Evolutionary conservation across 371 early-diverging fungal genomes (phyloP).

Genomic region (Sporodiniella umbellata): DNA sequence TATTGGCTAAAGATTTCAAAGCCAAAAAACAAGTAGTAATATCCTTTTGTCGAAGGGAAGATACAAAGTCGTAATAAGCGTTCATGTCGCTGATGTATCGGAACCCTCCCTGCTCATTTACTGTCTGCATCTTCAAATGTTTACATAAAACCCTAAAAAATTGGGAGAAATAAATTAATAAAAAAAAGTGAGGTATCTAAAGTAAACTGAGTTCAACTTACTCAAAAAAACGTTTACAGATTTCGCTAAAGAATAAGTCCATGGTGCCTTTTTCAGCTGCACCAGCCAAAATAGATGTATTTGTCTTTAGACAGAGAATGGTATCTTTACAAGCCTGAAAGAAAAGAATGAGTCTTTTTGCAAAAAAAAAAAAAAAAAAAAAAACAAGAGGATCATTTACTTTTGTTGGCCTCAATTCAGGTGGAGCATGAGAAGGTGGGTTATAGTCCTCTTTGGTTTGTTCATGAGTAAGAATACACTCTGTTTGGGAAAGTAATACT

Average conservation of each 20-base stretch:
- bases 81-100: constrained; percentile 90
- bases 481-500: constrained; percentile 73
- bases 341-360: too few relatives aligned
- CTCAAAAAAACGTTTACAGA: constrained; percentile 85
- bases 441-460: constrained; percentile 70
- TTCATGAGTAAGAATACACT: constrained; percentile 63
- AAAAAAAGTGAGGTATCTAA: too few relatives aligned
- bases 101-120: constrained; percentile 79
- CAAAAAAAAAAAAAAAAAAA: neutral
- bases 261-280: constrained; percentile 85
- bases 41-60: constrained; percentile 63
- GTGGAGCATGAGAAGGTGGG: constrained; percentile 48
- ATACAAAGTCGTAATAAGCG: constrained; percentile 64
- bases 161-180: too few relatives aligned
- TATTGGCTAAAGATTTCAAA: constrained; percentile 88
- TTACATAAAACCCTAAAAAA: constrained; percentile 61
- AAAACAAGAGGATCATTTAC: constrained; percentile 26
- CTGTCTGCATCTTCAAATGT: constrained; percentile 74
- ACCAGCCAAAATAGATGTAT: constrained; percentile 69
- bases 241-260: constrained; percentile 86
- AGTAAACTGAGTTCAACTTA: constrained; percentile 23
- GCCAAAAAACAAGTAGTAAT: constrained; percentile 80
- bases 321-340: constrained; percentile 61
- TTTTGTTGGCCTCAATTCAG: constrained; percentile 68
- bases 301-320: constrained; percentile 74